Conservation (phyloP, 345 rosid species). For the Toxicodendron radicans region DNA sequence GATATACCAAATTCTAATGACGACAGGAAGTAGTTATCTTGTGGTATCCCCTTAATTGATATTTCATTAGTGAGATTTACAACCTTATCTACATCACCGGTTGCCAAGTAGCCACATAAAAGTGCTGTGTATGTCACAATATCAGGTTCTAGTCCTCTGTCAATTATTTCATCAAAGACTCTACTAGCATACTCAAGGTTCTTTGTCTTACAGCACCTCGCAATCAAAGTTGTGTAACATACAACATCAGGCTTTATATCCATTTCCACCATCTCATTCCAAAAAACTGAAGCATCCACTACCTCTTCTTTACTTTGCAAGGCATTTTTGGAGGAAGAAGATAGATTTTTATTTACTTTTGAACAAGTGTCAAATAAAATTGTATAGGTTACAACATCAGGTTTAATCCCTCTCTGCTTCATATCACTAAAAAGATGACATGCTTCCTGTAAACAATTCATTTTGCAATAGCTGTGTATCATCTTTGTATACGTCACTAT, state of each 20-base stretch:
- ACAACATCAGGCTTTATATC: conserved; percentile 49
- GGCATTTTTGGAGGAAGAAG: conserved; percentile 12
- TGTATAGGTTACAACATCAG: conserved; percentile 60
- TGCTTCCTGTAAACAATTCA: conserved; percentile 42
- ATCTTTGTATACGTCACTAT: conserved; percentile 57
- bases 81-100: conserved; percentile 48
- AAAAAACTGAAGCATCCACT: conserved; percentile 31
- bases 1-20: conserved; percentile 24
- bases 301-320: conserved; percentile 20
- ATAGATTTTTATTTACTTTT: conserved; percentile 26
- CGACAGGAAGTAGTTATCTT: conserved; percentile 22
- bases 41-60: conserved; percentile 35
- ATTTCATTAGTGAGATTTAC: conserved; percentile 39
- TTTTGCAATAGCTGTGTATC: conserved; percentile 62
- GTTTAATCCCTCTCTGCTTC: conserved; percentile 59
- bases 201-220: conserved; percentile 47
- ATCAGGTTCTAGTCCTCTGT: conserved; percentile 64
- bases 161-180: conserved; percentile 49
- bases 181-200: conserved; percentile 41
- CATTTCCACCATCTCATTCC: conserved; percentile 37
- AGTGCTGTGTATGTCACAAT: conserved; percentile 54
- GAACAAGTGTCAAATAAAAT: conserved; percentile 52
- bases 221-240: conserved; percentile 65
- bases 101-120: conserved; percentile 38
- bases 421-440: conserved; percentile 46